A percentile compares a stretch with the other conserved stretches of the same genome.
phyloP scores from a whole-genome alignment of 352 stramenopile genomes.

The Pythium angustatum region DNA sequence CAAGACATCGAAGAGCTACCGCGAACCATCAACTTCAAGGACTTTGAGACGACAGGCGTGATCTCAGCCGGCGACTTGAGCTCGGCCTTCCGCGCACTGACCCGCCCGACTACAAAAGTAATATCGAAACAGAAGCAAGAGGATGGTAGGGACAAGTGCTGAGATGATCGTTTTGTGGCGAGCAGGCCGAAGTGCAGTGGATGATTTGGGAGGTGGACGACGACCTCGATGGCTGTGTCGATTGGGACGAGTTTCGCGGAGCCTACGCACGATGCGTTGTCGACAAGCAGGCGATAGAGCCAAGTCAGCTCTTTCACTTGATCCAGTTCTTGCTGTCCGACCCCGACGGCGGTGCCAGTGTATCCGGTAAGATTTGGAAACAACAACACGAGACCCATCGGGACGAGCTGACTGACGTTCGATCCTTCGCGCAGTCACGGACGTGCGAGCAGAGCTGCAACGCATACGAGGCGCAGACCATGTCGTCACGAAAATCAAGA shows the following conservation, averaged over 20 bases:
- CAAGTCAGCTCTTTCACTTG: constrained; percentile 93
- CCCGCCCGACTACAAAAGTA: constrained; percentile 34
- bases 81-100: constrained; percentile 46
- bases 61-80: constrained; percentile 49
- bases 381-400: background rate
- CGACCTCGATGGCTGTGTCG: constrained; percentile 90
- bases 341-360: constrained; percentile 78
- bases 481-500: constrained; percentile 42
- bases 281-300: constrained; percentile 92
- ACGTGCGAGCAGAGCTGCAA: constrained; percentile 51
- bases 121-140: too few relatives aligned
- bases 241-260: constrained; percentile 92
- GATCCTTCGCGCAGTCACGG: constrained; percentile 33
- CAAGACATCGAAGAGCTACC: constrained; percentile 59
- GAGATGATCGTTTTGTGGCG: background rate
- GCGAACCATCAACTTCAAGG: constrained; percentile 40
- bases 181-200: constrained; percentile 90
- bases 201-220: constrained; percentile 98
- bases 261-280: constrained; percentile 91
- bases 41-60: constrained; percentile 36
- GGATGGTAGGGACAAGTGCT: background rate
- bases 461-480: constrained; percentile 47
- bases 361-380: constrained; percentile 58
- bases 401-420: background rate
- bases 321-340: constrained; percentile 96